phyloP scores from a whole-genome alignment of 148 eudicot species.

The Talinum fruticosum region DNA sequence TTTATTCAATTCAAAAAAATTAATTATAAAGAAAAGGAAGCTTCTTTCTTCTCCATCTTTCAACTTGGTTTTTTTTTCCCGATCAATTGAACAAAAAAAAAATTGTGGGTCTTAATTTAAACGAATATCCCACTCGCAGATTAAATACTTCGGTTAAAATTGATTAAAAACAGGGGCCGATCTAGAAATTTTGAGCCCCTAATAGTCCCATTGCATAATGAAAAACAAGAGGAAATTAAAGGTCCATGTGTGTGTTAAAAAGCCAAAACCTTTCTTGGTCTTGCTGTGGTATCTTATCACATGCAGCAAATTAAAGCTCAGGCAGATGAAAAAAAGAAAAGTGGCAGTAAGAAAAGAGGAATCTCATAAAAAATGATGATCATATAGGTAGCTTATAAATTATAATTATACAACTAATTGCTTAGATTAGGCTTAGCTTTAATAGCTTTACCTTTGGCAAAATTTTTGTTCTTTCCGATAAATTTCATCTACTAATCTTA shows the following conservation, averaged over 20 bases:
- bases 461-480: background rate
- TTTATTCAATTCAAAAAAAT: background rate
- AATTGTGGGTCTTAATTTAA: background rate
- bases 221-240: background rate
- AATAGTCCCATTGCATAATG: background rate
- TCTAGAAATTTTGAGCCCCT: no score
- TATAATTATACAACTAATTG: background rate
- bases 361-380: slow-evolving; percentile 24
- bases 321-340: slow-evolving; percentile 18
- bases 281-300: slow-evolving; percentile 33
- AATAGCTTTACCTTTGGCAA: slow-evolving; percentile 13
- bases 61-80: background rate
- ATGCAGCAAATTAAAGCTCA: slow-evolving; percentile 30
- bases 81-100: background rate
- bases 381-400: background rate
- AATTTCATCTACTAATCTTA: background rate
- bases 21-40: slow-evolving; percentile 10
- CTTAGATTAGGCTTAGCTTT: slow-evolving; percentile 27
- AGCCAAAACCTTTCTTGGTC: slow-evolving; percentile 24
- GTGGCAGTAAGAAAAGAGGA: slow-evolving; percentile 10
- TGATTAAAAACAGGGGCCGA: no score
- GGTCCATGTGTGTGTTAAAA: background rate
- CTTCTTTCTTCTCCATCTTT: slow-evolving; percentile 5
- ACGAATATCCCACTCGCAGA: background rate
- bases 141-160: background rate